phyloP scores from a whole-genome alignment of 192 early-diverging fungal genomes.

The Lobosporangium transversale region DNA sequence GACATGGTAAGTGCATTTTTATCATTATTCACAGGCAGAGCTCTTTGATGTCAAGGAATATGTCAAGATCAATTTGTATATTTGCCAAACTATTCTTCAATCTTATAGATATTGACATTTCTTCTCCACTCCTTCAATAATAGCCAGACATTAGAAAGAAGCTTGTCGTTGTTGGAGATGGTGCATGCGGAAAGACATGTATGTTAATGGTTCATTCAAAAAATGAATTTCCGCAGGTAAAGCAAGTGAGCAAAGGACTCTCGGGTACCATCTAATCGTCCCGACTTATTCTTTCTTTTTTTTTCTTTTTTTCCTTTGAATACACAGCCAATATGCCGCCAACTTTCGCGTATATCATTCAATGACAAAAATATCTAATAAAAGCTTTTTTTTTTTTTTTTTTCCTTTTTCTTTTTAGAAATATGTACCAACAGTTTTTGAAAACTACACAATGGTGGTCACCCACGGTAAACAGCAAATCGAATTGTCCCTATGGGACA shows the following conservation, averaged over 20 bases:
- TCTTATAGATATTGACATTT: too few relatives aligned
- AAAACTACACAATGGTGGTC: conserved; percentile 72
- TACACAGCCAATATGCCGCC: not conserved
- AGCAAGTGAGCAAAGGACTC: not conserved
- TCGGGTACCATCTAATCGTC: too few relatives aligned
- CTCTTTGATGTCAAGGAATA: too few relatives aligned
- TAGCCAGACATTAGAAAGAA: conserved; percentile 68
- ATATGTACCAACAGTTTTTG: conserved; percentile 80
- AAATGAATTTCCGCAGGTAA: conserved; percentile 81
- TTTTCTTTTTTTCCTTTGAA: not conserved
- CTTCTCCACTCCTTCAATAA: not conserved
- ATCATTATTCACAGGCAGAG: too few relatives aligned
- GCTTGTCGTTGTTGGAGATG: conserved; percentile 85
- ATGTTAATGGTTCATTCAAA: conserved; percentile 80
- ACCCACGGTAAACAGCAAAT: conserved; percentile 64
- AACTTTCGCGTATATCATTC: not conserved
- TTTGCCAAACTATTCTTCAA: too few relatives aligned
- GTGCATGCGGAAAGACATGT: conserved; percentile 83
- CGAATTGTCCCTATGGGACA: conserved; percentile 79
- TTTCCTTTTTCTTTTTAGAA: conserved; percentile 26
- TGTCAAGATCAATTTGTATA: too few relatives aligned
- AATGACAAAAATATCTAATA: not conserved
- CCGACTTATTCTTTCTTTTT: not conserved
- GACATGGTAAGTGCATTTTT: too few relatives aligned
- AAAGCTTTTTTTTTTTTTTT: not conserved